A percentile compares a stretch with the other conserved stretches of the same genome.
Evolutionary conservation across 2,329 filamentous ascomycete genomes (phyloP).

Genomic region (Lasiodiplodia sp.): DNA sequence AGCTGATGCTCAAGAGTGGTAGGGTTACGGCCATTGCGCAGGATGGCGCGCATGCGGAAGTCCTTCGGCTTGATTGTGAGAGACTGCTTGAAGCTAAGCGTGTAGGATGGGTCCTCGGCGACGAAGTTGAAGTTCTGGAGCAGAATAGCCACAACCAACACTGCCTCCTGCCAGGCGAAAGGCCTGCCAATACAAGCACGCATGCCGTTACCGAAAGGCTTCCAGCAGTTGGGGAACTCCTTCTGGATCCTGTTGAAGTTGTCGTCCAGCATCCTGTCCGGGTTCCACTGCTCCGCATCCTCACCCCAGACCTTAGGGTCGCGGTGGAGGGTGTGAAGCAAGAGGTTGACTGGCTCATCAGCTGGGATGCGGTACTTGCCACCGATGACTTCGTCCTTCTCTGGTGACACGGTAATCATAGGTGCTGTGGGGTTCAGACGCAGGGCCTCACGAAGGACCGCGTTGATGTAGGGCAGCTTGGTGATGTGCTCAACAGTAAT

Average conservation of each 20-base stretch:
- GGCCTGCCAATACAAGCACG: conserved; percentile 62
- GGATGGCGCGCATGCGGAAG: conserved; percentile 49
- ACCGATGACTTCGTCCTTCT: conserved; percentile 43
- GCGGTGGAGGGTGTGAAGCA: conserved; percentile 49
- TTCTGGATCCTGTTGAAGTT: conserved; percentile 49
- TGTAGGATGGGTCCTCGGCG: conserved; percentile 53
- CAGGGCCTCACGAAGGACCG: conserved; percentile 62
- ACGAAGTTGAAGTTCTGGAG: conserved; percentile 56
- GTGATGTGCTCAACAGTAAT: conserved; percentile 59
- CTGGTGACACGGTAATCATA: conserved; percentile 52
- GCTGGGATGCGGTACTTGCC: conserved; percentile 49
- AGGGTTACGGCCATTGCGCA: conserved; percentile 42
- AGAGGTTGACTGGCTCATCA: conserved; percentile 41
- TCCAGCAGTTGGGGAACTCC: conserved; percentile 54
- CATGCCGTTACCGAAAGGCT: conserved; percentile 63
- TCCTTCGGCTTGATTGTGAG: conserved; percentile 55
- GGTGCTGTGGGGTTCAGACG: conserved; percentile 63
- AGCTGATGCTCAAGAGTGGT: conserved; percentile 42
- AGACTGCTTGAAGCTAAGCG: conserved; percentile 53
- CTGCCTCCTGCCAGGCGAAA: conserved; percentile 63
- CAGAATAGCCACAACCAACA: conserved; percentile 54
- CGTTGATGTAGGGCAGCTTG: conserved; percentile 63
- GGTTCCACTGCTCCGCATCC: conserved; percentile 54
- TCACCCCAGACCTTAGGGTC: conserved; percentile 54
- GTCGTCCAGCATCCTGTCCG: conserved; percentile 57